A percentile compares a stretch with the other conserved stretches of the same genome.
phyloP scores from a whole-genome alignment of 768 basidiomycete species.

The Favolaschia claudopus region DNA sequence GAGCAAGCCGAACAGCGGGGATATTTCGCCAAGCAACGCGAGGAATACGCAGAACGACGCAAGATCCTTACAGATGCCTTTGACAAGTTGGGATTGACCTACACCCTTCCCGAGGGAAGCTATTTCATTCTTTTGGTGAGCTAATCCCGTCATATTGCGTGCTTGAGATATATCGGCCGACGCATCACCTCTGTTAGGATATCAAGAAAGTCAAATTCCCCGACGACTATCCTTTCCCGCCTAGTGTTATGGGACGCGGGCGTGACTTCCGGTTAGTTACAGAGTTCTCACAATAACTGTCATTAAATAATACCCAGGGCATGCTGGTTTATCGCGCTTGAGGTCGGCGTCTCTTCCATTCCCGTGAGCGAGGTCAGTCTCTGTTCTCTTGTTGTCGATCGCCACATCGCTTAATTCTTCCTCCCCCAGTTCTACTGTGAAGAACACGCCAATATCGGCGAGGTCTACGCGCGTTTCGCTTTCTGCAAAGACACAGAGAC shows the following conservation, averaged over 20 bases:
- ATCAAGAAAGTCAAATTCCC: slow-evolving; percentile 82
- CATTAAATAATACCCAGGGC: slow-evolving; percentile 54
- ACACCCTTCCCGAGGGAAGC: slow-evolving; percentile 87
- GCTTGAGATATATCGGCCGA: no score
- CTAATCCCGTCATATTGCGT: slow-evolving; percentile 12
- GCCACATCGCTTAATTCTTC: neutral
- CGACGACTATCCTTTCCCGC: slow-evolving; percentile 84
- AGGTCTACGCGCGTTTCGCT: slow-evolving; percentile 87
- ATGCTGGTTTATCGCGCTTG: slow-evolving; percentile 95
- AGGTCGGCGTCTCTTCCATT: slow-evolving; percentile 91
- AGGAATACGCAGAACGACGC: slow-evolving; percentile 84
- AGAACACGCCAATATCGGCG: slow-evolving; percentile 86
- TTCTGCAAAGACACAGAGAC: slow-evolving; percentile 97
- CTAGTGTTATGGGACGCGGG: slow-evolving; percentile 77
- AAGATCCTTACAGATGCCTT: slow-evolving; percentile 79
- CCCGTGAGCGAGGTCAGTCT: slow-evolving; percentile 91
- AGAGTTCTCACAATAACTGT: neutral
- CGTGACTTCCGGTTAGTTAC: slow-evolving; percentile 80
- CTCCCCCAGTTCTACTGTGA: slow-evolving; percentile 86
- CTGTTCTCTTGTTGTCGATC: slow-evolving; percentile 19
- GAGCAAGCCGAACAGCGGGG: slow-evolving; percentile 75
- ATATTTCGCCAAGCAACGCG: slow-evolving; percentile 81
- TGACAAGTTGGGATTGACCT: slow-evolving; percentile 82
- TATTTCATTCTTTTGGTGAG: slow-evolving; percentile 90
- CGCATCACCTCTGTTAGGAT: slow-evolving; percentile 56